A percentile compares a stretch with the other conserved stretches of the same genome.
Conservation (phyloP, 2,329 filamentous ascomycete genomes). For the Pyrenochaeta sp. region DNA sequence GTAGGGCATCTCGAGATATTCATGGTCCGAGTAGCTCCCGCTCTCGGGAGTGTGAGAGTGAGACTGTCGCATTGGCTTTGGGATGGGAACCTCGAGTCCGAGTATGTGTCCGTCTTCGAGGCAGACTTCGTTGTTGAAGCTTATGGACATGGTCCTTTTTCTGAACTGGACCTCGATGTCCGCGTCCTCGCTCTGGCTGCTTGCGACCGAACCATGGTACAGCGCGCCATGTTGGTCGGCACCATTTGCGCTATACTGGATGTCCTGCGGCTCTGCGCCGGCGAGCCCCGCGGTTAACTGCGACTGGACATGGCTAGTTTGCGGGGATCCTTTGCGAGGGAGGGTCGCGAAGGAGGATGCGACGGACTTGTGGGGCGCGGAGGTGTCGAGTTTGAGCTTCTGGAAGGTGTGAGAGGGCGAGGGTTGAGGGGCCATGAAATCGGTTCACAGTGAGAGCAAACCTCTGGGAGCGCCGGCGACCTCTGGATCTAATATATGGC, state of each 20-base stretch:
- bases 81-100: constrained; percentile 47
- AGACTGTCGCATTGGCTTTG: constrained; percentile 35
- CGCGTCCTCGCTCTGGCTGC: constrained; percentile 34
- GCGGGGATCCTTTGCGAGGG: constrained; percentile 35
- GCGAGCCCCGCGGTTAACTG: constrained; percentile 27
- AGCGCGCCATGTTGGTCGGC: constrained; percentile 16
- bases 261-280: constrained; percentile 25
- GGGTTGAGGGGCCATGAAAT: constrained; percentile 49
- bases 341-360: constrained; percentile 49
- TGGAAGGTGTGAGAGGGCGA: constrained; percentile 51
- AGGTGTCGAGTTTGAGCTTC: constrained; percentile 52
- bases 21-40: constrained; percentile 42
- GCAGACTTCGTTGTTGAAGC: constrained; percentile 50
- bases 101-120: constrained; percentile 51
- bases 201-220: constrained; percentile 32
- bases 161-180: constrained; percentile 38
- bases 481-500: constrained; percentile 37
- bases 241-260: constrained; percentile 25
- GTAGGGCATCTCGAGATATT: constrained; percentile 42
- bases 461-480: constrained; percentile 31
- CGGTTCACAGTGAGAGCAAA: constrained; percentile 44
- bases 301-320: constrained; percentile 29
- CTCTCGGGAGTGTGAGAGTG: constrained; percentile 31
- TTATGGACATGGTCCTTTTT: constrained; percentile 49
- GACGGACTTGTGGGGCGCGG: constrained; percentile 41